Evolutionary conservation across 495 filamentous ascomycete genomes (phyloP), one percentile per base, ranked within the genome.

Genomic region (Umbilicaria muhlenbergii): DNA sequence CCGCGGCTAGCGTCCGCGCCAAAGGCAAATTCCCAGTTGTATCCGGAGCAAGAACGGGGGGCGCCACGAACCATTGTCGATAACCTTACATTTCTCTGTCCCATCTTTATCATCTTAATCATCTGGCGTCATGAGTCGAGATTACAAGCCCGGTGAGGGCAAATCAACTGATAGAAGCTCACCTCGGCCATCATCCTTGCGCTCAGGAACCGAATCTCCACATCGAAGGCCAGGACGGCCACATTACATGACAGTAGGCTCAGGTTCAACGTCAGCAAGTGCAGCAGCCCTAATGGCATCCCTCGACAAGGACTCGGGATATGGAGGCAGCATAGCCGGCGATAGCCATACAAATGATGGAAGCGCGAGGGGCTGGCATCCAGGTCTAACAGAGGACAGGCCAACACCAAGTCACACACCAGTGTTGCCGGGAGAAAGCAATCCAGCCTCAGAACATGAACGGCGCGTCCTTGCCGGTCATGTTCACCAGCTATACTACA

Each of bases 261-360:
- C 71, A 49, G 86, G 86, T 21, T 78, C 81, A 35, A 78, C 81
- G 32, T 86, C 87, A 40, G 75, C 86, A 45, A 81, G 76, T 52
- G 78, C 78, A 5, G 63, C 77, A 47, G 66, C 74, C 62, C 54
- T 92, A 66, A 68, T 80, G 67, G 59, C 74, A 57, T 66, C 77
- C 36, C 56, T 93, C 28, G 83, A 94, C 44, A 66, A 78, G 38
- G 91, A 96, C 54, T 94, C 87, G 15, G 91, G 91, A 12, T 96
- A 96, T 55, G 88, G 85, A 38, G 81, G 81, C 12, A 94, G 85
- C 53, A 59, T 79, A 28, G 57, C 62, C 19, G 72, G 66, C 45
- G 75, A 68, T 8, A 68, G 65, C 36, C 54, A 59, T 32, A 58
- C 60, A 17, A 69, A 74, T 45, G 60, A 51, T 28, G 58, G 53